Evolutionary conservation across 176 grass and related monocot genomes (phyloP).

Genomic region (Chrysopogon serrulatus): DNA sequence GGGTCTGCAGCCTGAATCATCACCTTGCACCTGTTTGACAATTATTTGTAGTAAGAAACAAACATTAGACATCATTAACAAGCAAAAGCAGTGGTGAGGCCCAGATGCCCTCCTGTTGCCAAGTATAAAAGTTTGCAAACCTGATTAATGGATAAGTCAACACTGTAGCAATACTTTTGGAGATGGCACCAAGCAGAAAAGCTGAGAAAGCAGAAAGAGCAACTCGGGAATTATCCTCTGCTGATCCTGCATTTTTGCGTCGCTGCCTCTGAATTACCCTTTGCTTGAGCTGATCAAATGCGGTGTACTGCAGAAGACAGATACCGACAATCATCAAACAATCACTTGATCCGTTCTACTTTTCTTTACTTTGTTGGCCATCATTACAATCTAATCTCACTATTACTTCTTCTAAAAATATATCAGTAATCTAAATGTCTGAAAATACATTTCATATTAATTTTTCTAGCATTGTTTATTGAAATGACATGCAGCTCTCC

Average conservation of each 20-base stretch:
- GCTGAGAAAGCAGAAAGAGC: constrained; percentile 86
- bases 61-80: neutral
- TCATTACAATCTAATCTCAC: neutral
- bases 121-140: constrained; percentile 38
- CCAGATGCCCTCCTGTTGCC: neutral
- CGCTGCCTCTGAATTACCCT: constrained; percentile 49
- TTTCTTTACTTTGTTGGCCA: neutral
- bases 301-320: constrained; percentile 71
- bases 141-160: constrained; percentile 95
- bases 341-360: neutral
- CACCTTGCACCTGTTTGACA: constrained; percentile 76
- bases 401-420: neutral
- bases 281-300: constrained; percentile 93
- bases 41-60: neutral
- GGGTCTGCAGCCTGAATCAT: constrained; percentile 86
- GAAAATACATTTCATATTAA: neutral
- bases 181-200: constrained; percentile 78
- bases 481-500: neutral
- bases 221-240: constrained; percentile 43
- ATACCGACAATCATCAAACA: neutral
- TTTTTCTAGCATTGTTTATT: neutral
- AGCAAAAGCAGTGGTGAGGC: neutral
- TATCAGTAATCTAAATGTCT: neutral
- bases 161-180: constrained; percentile 83
- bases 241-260: constrained; percentile 26